Conservation (phyloP, 208 protist genomes). For the Blastocrithidia nonstop region DNA sequence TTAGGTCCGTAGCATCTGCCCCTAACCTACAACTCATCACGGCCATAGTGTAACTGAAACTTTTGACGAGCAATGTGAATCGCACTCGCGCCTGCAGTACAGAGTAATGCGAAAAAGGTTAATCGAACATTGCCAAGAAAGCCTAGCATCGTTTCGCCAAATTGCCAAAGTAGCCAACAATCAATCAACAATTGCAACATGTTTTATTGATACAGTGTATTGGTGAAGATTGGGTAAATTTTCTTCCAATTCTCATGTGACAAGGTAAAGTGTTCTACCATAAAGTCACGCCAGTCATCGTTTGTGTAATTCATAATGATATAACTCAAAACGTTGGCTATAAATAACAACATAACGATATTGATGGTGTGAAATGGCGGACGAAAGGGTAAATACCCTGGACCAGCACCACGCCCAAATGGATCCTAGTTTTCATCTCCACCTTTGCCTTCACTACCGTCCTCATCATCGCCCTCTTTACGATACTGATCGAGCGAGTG, state of each 20-base stretch:
- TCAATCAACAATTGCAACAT: slow-evolving; percentile 79
- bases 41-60: slow-evolving; percentile 71
- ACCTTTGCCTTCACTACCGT: slow-evolving; percentile 14
- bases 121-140: slow-evolving; percentile 75
- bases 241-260: slow-evolving; percentile 63
- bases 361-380: slow-evolving; percentile 82
- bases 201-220: slow-evolving; percentile 78
- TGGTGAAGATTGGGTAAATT: slow-evolving; percentile 79
- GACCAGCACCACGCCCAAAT: slow-evolving; percentile 22
- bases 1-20: slow-evolving; percentile 78
- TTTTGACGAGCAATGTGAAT: slow-evolving; percentile 70
- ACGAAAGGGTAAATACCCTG: slow-evolving; percentile 71
- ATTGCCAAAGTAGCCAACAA: slow-evolving; percentile 70
- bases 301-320: slow-evolving; percentile 59
- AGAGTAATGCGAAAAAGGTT: slow-evolving; percentile 55
- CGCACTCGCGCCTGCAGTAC: slow-evolving; percentile 50
- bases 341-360: slow-evolving; percentile 69
- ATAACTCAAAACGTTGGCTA: slow-evolving; percentile 68
- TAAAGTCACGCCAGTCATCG: slow-evolving; percentile 65
- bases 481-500: slow-evolving; percentile 26
- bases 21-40: slow-evolving; percentile 72
- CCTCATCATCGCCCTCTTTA: slow-evolving; percentile 39
- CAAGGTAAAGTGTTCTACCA: slow-evolving; percentile 79
- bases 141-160: slow-evolving; percentile 71
- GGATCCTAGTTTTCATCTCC: slow-evolving; percentile 48